These are phyloP conservation scores for Saturnispora diversa DNA, from an alignment of 805 yeast genomes.

Conservation along the genomic window DNA sequence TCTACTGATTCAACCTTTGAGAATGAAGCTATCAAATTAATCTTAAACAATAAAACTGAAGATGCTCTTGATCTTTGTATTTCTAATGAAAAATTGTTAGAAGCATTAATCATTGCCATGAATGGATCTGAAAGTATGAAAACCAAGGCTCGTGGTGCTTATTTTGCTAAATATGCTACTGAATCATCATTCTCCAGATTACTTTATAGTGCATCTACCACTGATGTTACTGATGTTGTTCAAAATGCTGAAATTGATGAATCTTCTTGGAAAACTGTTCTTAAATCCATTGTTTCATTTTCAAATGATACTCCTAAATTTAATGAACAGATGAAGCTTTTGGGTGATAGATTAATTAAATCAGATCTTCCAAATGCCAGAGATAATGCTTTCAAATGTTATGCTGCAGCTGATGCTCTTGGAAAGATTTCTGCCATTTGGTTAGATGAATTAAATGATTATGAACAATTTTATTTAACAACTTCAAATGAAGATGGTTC, in stretches of 20 bases:
- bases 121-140: conserved; percentile 57
- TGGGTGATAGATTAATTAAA: conserved; percentile 70
- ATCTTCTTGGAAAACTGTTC: conserved; percentile 74
- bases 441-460: conserved; percentile 57
- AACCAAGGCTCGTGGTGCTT: conserved; percentile 61
- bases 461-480: conserved; percentile 38
- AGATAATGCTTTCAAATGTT: conserved; percentile 68
- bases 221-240: conserved; percentile 58
- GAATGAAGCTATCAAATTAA: conserved; percentile 39
- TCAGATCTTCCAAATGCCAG: conserved; percentile 40
- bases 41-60: conserved; percentile 55
- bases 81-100: conserved; percentile 53
- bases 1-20: conserved; percentile 28
- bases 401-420: conserved; percentile 71
- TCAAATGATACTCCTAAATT: conserved; percentile 36
- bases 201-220: conserved; percentile 53
- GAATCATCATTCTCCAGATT: conserved; percentile 60
- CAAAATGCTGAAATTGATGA: conserved; percentile 55
- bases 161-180: conserved; percentile 49
- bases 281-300: conserved; percentile 58
- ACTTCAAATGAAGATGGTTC: conserved; percentile 35
- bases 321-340: conserved; percentile 45
- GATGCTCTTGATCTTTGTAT: conserved; percentile 65
- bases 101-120: conserved; percentile 76
- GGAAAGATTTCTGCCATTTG: conserved; percentile 76